Percentiles rank a stretch among this genome's conserved stretches.
phyloP scores from a whole-genome alignment of 306 rosid genomes.

The Lathyrus aphaca region DNA sequence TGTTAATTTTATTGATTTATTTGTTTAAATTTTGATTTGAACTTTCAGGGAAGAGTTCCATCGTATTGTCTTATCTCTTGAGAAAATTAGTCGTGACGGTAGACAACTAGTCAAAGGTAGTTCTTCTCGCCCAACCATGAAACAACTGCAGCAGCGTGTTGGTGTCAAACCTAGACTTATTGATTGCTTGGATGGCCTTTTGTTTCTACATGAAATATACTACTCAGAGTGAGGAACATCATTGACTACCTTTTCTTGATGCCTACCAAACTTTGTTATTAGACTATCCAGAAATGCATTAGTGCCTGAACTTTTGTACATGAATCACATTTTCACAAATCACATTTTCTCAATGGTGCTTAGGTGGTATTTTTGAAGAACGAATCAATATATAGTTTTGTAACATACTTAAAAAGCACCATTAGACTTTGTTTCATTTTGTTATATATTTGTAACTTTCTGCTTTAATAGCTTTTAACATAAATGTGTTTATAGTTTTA shows the following conservation, averaged over 20 bases:
- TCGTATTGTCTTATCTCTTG: conserved; percentile 63
- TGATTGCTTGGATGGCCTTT: conserved; percentile 82
- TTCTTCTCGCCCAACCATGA: conserved; percentile 50
- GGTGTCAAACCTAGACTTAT: conserved; percentile 76
- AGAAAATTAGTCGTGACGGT: conserved; percentile 66
- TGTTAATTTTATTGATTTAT: neutral
- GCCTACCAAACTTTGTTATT: conserved; percentile 31
- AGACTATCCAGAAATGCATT: conserved; percentile 8
- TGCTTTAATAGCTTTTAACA: conserved; percentile 14
- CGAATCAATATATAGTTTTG: conserved; percentile 16
- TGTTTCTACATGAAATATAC: conserved; percentile 71
- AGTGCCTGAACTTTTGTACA: neutral
- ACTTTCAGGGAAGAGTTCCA: conserved; percentile 71
- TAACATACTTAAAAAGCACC: neutral
- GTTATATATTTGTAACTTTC: neutral
- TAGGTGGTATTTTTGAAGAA: neutral
- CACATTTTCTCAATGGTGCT: conserved; percentile 21
- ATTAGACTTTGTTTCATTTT: neutral
- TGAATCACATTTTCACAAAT: neutral
- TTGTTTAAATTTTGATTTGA: conserved; percentile 18
- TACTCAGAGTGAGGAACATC: conserved; percentile 66
- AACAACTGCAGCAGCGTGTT: conserved; percentile 68
- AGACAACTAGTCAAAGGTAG: conserved; percentile 67
- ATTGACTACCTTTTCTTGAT: neutral
- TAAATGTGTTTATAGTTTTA: neutral